Base-by-base conservation (phyloP, 805 yeast species). In the Brettanomyces bruxellensis region DNA sequence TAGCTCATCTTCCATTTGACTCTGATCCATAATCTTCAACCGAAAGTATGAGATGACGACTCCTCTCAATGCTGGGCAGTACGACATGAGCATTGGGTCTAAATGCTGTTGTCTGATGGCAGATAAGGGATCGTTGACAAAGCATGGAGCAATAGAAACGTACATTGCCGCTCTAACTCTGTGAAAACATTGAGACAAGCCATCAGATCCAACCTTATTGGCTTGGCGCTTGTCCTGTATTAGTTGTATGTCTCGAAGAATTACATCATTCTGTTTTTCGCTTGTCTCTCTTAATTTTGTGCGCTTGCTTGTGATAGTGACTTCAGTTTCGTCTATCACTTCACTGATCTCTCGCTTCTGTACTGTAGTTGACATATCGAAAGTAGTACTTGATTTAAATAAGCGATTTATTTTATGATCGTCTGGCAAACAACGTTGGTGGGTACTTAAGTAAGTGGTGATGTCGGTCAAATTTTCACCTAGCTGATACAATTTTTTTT, bases 101-200 rank as follows among this genome's bases (percentile, higher is more conserved):
- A 93, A 68, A 67, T 93, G 98, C 67, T 91, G 97, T 28, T 80
- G 73, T 62, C 79, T 78, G 52, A 93, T 74, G 38, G 98, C 99
- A 49, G 78, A 78, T 13, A 83, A 60, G 5, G 96, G 95, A 44
- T 73, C 69, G 38, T 72, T 69, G 36, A 81, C 59, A 65, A 82
- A 86, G 45, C 79, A 70, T 45, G 99, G 99, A 4, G 99, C 96
- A 45, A 93, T 62, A 7, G 96, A 88, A 5, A 89, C 80, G 60
- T 90, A 88, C 62, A 93, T 61, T 13, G 78, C 68, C 2, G 84
- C 68, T 45, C 75, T 69, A 46, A 80, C 75, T 39, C 66, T 70
- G 54, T 78, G 80, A 68, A 86, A 87, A 59, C 95, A 84, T 57
- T 81, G 77, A 2, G 91, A 75, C 13, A 76, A 48, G 0, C 83